phyloP scores from a whole-genome alignment of 305 asterid species.

The Striga hermonthica region DNA sequence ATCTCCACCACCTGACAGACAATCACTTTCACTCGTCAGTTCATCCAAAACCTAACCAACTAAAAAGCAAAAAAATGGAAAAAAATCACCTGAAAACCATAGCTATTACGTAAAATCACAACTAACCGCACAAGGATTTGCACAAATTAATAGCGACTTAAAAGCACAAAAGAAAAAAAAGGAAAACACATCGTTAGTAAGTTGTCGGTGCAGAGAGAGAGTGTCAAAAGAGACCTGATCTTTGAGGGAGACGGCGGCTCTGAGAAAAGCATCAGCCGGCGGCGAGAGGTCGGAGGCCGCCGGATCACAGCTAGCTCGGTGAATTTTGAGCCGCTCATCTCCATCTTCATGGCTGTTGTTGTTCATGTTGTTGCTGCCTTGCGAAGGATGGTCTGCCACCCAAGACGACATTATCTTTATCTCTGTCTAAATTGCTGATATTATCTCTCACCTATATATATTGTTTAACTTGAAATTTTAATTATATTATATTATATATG shows the following conservation, averaged over 20 bases:
- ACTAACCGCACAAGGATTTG: too few relatives aligned
- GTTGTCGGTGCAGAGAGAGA: too few relatives aligned
- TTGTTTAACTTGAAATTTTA: too few relatives aligned
- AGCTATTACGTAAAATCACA: too few relatives aligned
- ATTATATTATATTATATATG: too few relatives aligned
- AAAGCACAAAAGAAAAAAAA: too few relatives aligned
- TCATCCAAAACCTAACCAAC: not conserved
- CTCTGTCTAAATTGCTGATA: conserved; percentile 3
- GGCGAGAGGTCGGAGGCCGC: conserved; percentile 38
- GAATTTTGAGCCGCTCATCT: conserved; percentile 41
- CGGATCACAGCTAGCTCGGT: conserved; percentile 33
- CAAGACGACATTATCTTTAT: conserved; percentile 49
- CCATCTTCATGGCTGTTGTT: conserved; percentile 40
- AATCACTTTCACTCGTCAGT: not conserved
- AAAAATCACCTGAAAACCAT: too few relatives aligned
- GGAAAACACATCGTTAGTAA: too few relatives aligned
- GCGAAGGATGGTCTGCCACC: conserved; percentile 45
- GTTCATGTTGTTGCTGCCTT: conserved; percentile 36
- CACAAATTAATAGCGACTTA: too few relatives aligned
- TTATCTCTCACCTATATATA: too few relatives aligned
- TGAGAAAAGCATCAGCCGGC: conserved; percentile 44
- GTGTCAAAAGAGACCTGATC: conserved; percentile 41
- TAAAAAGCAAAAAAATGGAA: not conserved
- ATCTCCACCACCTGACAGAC: conserved; percentile 47
- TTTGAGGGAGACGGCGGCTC: conserved; percentile 60